Conservation (phyloP, 2,329 filamentous ascomycete species). For the Dactylellina leptospora region DNA sequence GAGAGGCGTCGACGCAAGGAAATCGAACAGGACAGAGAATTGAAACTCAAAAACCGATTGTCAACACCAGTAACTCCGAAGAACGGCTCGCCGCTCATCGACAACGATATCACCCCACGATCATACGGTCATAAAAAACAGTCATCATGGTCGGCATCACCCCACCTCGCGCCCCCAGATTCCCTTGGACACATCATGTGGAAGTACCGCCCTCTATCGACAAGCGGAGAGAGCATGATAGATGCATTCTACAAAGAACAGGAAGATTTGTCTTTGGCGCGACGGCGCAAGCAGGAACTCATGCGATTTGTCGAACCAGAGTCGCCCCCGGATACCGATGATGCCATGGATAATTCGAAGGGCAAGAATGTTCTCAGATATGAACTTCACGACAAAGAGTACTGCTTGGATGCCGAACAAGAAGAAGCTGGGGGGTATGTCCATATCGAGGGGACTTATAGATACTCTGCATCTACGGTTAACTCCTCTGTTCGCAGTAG, state of each 20-base stretch:
- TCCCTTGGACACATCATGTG: constrained; percentile 48
- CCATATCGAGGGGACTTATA: constrained; percentile 45
- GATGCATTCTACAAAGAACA: constrained; percentile 49
- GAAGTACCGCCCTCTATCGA: constrained; percentile 45
- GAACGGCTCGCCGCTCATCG: constrained; percentile 39
- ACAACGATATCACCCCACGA: constrained; percentile 31
- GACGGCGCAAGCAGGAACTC: constrained; percentile 42
- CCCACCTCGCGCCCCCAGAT: constrained; percentile 43
- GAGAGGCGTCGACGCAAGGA: constrained; percentile 47
- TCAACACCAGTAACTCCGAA: constrained; percentile 46
- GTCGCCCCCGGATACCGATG: constrained; percentile 32
- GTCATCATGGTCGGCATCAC: constrained; percentile 49
- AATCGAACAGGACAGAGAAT: constrained; percentile 49
- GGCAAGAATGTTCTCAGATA: constrained; percentile 29
- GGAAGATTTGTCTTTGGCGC: constrained; percentile 33
- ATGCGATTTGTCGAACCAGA: constrained; percentile 50
- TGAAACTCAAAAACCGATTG: constrained; percentile 51
- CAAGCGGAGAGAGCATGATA: constrained; percentile 50
- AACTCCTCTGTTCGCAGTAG: constrained; percentile 49
- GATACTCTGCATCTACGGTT: constrained; percentile 45
- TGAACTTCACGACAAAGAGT: constrained; percentile 49
- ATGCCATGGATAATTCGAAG: constrained; percentile 17
- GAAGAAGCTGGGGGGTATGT: constrained; percentile 42
- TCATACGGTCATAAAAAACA: constrained; percentile 47
- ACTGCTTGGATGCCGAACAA: constrained; percentile 20